phyloP scores from a whole-genome alignment of 345 rosid species.

The Eucalyptus caleyi region DNA sequence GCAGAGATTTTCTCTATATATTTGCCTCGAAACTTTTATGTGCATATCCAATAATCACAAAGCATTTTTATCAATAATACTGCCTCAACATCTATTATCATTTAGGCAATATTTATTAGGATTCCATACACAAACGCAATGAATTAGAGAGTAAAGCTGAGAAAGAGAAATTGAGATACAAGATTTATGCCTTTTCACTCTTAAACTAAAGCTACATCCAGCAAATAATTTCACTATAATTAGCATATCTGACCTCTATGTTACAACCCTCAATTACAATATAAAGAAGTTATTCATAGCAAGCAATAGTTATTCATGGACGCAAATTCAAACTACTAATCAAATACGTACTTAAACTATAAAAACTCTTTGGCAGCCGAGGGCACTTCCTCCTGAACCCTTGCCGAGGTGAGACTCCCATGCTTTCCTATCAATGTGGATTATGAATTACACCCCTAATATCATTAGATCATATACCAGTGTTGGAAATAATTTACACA shows the following conservation, averaged over 20 bases:
- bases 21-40: background rate
- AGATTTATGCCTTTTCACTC: background rate
- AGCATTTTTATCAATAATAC: background rate
- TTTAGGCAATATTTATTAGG: background rate
- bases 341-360: background rate
- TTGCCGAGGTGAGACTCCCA: no score
- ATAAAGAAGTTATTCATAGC: background rate
- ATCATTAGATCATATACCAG: background rate
- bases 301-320: background rate
- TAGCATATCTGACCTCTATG: background rate
- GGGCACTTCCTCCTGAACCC: background rate
- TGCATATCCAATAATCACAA: background rate
- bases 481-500: background rate
- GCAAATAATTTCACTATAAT: background rate
- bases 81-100: background rate
- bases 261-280: background rate
- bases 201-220: no score
- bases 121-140: fast-evolving
- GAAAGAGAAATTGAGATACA: background rate
- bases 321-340: background rate
- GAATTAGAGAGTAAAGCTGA: background rate
- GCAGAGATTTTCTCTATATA: background rate
- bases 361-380: background rate
- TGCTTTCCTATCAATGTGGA: background rate
- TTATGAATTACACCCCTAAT: no score